These are phyloP conservation scores for Elymus sibiricus DNA, from an alignment of 176 grass and related monocot genomes.

Conservation along the genomic window DNA sequence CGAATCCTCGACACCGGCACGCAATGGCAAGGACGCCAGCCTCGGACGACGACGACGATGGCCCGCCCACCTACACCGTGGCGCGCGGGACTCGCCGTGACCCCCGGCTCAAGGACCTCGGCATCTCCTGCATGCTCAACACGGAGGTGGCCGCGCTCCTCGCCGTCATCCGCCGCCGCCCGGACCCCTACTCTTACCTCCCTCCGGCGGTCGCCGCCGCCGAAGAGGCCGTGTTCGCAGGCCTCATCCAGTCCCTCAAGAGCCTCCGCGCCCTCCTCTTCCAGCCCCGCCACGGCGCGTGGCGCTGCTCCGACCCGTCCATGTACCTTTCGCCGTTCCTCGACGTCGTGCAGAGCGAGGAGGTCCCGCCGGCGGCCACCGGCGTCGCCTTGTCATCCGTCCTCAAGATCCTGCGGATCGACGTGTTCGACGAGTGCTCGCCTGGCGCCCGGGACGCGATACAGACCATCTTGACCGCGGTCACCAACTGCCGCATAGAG, in stretches of 20 bases:
- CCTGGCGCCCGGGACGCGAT: constrained; percentile 72
- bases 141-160: constrained; percentile 80
- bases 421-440: constrained; percentile 87
- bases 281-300: constrained; percentile 66
- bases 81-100: constrained; percentile 27
- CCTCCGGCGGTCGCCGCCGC: constrained; percentile 26
- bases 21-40: constrained; percentile 33
- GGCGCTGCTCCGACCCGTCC: constrained; percentile 77
- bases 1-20: not conserved
- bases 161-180: constrained; percentile 72
- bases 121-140: constrained; percentile 99
- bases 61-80: constrained; percentile 22
- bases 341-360: constrained; percentile 77
- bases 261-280: constrained; percentile 72
- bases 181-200: constrained; percentile 47
- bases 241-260: constrained; percentile 72
- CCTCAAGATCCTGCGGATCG: constrained; percentile 77
- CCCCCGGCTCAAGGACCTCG: constrained; percentile 60
- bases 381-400: constrained; percentile 73
- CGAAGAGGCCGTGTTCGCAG: constrained; percentile 40
- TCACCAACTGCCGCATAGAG: constrained; percentile 65
- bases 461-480: constrained; percentile 60
- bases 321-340: constrained; percentile 79
- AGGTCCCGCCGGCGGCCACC: constrained; percentile 64
- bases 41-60: constrained; percentile 41